A percentile compares a stretch with the other conserved stretches of the same genome.
Conservation (phyloP, 805 yeast species). For the Myxozyma neglecta region DNA sequence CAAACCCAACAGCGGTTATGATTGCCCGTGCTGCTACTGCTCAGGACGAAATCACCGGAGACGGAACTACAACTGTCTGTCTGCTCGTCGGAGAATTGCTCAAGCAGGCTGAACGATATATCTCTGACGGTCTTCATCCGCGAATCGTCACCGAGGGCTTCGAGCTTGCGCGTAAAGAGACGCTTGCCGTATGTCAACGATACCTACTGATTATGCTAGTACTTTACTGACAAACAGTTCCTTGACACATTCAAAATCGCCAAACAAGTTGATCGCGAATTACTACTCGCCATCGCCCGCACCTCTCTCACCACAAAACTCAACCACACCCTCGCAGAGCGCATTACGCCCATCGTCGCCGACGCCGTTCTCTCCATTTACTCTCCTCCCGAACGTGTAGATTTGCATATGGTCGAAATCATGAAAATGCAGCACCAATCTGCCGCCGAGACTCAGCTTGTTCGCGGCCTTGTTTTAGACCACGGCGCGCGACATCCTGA, state of each 20-base stretch:
- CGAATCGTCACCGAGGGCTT: slow-evolving; percentile 92
- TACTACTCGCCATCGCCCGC: slow-evolving; percentile 86
- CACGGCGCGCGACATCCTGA: slow-evolving; percentile 99
- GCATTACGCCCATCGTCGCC: slow-evolving; percentile 89
- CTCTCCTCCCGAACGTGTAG: slow-evolving; percentile 54
- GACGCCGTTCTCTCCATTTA: slow-evolving; percentile 88
- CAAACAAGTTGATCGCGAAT: slow-evolving; percentile 72
- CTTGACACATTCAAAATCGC: slow-evolving; percentile 64
- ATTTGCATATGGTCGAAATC: slow-evolving; percentile 95
- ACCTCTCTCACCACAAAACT: slow-evolving; percentile 88
- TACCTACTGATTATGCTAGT: background rate
- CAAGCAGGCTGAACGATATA: slow-evolving; percentile 90
- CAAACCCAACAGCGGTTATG: slow-evolving; percentile 84
- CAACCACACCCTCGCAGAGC: slow-evolving; percentile 68
- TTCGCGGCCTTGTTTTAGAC: slow-evolving; percentile 89
- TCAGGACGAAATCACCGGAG: slow-evolving; percentile 99
- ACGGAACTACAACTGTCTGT: slow-evolving; percentile 96
- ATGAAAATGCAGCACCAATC: slow-evolving; percentile 96
- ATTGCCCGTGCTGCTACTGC: slow-evolving; percentile 98
- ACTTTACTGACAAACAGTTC: slow-evolving; percentile 42
- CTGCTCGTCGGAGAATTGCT: slow-evolving; percentile 90
- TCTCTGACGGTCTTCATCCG: slow-evolving; percentile 94
- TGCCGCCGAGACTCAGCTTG: slow-evolving; percentile 76
- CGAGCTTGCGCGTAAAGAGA: slow-evolving; percentile 78
- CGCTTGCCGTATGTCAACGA: slow-evolving; percentile 44